Base-by-base conservation (phyloP, 805 yeast genomes). In the Saccharomyces paradoxus region DNA sequence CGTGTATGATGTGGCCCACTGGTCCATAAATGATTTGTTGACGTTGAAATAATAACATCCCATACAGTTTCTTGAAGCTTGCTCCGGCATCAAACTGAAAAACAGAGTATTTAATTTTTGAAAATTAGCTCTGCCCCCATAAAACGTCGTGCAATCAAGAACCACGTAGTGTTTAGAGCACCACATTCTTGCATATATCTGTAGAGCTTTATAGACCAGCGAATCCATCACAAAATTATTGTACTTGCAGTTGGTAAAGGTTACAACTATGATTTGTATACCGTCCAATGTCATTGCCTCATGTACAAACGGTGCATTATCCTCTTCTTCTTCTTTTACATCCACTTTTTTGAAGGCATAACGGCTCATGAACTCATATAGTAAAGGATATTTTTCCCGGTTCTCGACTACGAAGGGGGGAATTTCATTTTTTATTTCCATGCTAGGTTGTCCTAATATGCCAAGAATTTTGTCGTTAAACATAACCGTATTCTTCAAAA, bases 221-320 rank as follows among this genome's bases (percentile, higher is more conserved):
- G 77, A 66, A 50, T 85, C 84, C 0, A 74, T 65, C 47, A 77
- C 78, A 4, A 62, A 44, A n/a, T 63, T 63, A 8, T 66, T 68
- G 5, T 62, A 58, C 28, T 58, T 58, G 46, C 80, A 69, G 8
- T 76, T 65, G 9, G 61, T 61, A 57, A 74, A 74, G 46, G 81
- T 78, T 24, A 85, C 58, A 2, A 84, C 81, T 30, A 86, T 71
- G 14, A 83, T 75, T 1, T 91, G 94, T 0, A 80, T 70, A 5
- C 96, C 95, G 61, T 87, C 92, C 44, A 77, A 74, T 41, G 84
- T 80, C 24, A 84, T 80, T 0, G 86, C 80, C 57, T 82, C 88
- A 51, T 79, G 81, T 10, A 87, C 75, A 37, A 82, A 71, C 0
- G 76, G 71, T 13, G 69, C 59, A 13, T n/a, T 13, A 12, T 29